phyloP scores from a whole-genome alignment of 2,329 filamentous ascomycete species.

The Curvularia verruculosa region DNA sequence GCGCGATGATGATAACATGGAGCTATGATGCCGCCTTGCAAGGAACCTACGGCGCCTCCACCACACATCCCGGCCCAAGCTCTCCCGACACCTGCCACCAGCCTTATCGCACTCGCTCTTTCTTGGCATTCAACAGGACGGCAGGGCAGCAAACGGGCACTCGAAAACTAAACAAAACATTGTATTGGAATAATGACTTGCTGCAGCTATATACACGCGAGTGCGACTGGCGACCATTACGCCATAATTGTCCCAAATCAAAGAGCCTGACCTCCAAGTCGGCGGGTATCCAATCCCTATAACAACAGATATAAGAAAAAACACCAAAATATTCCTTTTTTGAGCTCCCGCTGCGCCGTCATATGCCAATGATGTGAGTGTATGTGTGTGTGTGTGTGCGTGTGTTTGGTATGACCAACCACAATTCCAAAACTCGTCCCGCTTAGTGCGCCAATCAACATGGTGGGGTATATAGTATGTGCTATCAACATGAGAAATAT shows the following conservation, averaged over 20 bases:
- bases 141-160: not conserved
- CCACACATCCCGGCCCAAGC: constrained; percentile 26
- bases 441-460: constrained; percentile 29
- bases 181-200: not conserved
- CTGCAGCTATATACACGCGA: not conserved
- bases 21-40: constrained; percentile 32
- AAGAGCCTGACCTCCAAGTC: constrained; percentile 31
- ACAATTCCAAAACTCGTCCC: constrained; percentile 13
- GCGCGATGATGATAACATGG: constrained; percentile 37
- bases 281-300: constrained; percentile 38
- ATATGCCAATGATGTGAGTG: constrained; percentile 37
- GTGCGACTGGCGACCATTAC: constrained; percentile 1
- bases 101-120: constrained; percentile 13
- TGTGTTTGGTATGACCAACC: constrained; percentile 22
- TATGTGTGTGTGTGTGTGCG: no score
- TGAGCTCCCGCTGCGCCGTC: constrained; percentile 30
- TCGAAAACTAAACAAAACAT: not conserved
- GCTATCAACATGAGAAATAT: constrained; percentile 29
- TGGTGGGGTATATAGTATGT: constrained; percentile 30
- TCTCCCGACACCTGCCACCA: constrained; percentile 14
- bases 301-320: constrained; percentile 6
- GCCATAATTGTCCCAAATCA: constrained; percentile 15
- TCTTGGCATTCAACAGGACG: constrained; percentile 15
- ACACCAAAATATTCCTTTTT: constrained; percentile 23
- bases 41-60: constrained; percentile 23